Conservation (phyloP, 2,329 filamentous ascomycete genomes). For the Talaromyces sp. region DNA sequence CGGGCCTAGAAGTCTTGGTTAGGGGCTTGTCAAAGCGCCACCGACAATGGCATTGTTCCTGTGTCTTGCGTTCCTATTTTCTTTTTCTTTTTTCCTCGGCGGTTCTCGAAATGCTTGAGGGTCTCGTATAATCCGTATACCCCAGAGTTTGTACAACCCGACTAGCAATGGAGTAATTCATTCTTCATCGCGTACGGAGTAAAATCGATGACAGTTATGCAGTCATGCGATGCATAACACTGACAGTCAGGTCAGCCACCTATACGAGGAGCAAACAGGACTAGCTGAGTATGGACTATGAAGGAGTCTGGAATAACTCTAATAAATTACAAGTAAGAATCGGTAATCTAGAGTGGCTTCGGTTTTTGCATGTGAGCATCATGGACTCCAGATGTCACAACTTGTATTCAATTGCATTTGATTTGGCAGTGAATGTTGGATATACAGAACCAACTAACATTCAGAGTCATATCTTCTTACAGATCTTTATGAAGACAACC, state of each 20-base stretch:
- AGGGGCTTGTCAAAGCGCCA: background rate
- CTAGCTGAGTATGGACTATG: background rate
- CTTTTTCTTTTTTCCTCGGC: background rate
- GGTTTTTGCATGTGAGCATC: background rate
- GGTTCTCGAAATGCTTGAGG: background rate
- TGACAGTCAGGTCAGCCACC: background rate
- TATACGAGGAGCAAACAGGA: background rate
- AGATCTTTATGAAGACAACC: no score
- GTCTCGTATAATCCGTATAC: background rate
- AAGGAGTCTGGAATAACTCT: conserved; percentile 1
- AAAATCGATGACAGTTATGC: background rate
- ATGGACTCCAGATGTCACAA: background rate
- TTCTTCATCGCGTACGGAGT: background rate
- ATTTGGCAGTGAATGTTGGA: background rate
- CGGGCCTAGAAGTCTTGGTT: background rate
- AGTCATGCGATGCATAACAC: background rate
- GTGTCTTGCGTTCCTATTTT: background rate
- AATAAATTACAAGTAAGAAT: background rate
- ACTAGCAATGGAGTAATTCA: no score
- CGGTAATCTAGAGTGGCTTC: background rate
- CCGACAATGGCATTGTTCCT: background rate
- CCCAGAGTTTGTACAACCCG: background rate
- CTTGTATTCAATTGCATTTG: background rate
- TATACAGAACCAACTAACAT: no score
- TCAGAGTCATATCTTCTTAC: no score